Evolutionary conservation across 352 stramenopile genomes (phyloP), one percentile per base, ranked within the genome.

Genomic region (Pythium brachiatum): DNA sequence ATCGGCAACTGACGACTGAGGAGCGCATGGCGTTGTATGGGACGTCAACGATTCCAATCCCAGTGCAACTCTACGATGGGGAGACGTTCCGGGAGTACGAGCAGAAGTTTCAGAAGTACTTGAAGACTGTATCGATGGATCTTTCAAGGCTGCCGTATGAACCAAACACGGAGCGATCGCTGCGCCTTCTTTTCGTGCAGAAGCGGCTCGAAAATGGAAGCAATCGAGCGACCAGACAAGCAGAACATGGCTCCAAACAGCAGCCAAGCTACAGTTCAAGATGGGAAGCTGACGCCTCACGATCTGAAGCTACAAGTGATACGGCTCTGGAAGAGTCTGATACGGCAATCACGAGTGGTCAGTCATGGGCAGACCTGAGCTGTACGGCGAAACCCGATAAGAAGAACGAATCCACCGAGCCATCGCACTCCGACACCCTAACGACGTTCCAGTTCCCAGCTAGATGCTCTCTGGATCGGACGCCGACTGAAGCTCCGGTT

Each of bases 61-160:
- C 53, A 3, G 66, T 71, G 16, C 70, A 66, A 5, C 62, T 69
- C 1, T 73, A 52, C 52, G 57, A 64, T 2, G 55, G 66, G 8
- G 68, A 79, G 43, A 64, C 31, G 50, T n/a, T 51, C 20, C 48
- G 61, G 47, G 54, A 74, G 16, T 76, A 58, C 43, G 68, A 76
- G 39, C 34, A 46, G 15, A 51, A 65, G 3, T 79, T 76, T 48
- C 3, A n/a, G 16, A 11, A 18, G 20, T 52, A 31, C 44, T 18
- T 32, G 44, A 31, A 16, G 16, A 52, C 21, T 11, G 21, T 26
- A 7, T 52, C 44, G 21, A 52, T 52, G 44, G 25, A 26, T 26
- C 25, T 52, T n/a, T 31, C 7, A 18, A 29, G 21, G 6, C 20
- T 52, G 9, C 21, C 21, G 9, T 1, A 52, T 6, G 44, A 26